Base-by-base conservation (phyloP, 2,329 filamentous ascomycete genomes). In the Coniella lustricola region DNA sequence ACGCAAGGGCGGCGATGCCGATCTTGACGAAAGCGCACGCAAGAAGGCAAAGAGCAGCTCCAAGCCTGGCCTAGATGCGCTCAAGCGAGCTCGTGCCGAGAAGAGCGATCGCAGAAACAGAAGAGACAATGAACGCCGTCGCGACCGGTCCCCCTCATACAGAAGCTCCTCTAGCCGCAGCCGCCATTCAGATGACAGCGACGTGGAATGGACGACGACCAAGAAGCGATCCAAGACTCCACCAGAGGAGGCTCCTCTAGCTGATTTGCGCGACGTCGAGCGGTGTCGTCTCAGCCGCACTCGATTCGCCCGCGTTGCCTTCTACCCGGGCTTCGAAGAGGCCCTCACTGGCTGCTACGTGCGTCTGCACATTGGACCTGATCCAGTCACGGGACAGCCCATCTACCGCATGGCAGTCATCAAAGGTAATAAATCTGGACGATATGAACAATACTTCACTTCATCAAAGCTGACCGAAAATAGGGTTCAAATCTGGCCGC, bases 251-350 rank as follows among this genome's bases (percentile, higher is more conserved):
- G 79, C 83, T 36, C 79, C 81, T 13, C 84, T 82, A 21, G 81
- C 87, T 2, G 81, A 85, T 32, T 72, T 95, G 17, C 77, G 76
- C n/a, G 89, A 97, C 64, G 82, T 91, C 55, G 86, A 97, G 62
- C 81, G 87, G 44, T 81, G 91, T 46, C 82, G 89, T 49, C 79
- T 98, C 50, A 88, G 90, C 43, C 81, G 93, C 54, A 85, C 80
- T 56, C 87, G 90, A 60, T 95, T 98, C 64, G 85, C 86, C 7
- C 82, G 91, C 60, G 85, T 95, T 48, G 96, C 90, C 74, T 95
- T 95, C 70, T 91, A 90, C 57, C 93, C 93, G 10, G 84, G 84
- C 3, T 96, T 98, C 57, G 87, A 95, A 48, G 72, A 85, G 8
- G 77, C 85, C 25, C 86, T 96, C 59, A 81, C 75, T 14, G 89